A percentile compares a stretch with the other conserved stretches of the same genome.
These are phyloP conservation scores for Talaromyces verruculosus DNA, from an alignment of 2,329 filamentous ascomycete species.

Conservation along the genomic window DNA sequence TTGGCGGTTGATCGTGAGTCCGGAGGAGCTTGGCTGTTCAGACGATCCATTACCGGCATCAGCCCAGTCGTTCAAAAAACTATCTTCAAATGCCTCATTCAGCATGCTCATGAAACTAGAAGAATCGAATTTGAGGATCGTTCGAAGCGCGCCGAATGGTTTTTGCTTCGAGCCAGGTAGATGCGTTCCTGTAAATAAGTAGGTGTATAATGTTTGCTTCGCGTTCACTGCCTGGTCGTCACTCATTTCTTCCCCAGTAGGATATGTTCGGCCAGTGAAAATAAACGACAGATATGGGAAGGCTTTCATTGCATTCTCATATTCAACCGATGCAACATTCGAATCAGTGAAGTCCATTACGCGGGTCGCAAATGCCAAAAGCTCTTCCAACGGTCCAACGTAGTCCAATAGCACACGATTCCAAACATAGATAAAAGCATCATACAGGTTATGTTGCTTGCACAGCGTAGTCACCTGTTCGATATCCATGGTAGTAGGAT, in stretches of 20 bases:
- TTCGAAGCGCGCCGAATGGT: constrained; percentile 79
- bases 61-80: constrained; percentile 84
- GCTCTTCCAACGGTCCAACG: constrained; percentile 82
- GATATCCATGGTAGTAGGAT: constrained; percentile 86
- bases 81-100: constrained; percentile 96
- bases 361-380: constrained; percentile 55
- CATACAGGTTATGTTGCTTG: constrained; percentile 88
- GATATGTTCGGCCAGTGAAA: constrained; percentile 87
- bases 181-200: constrained; percentile 78
- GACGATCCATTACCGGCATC: constrained; percentile 44
- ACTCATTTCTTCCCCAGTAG: constrained; percentile 72
- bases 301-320: constrained; percentile 75
- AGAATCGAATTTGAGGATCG: constrained; percentile 84
- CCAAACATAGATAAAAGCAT: constrained; percentile 96
- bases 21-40: constrained; percentile 51
- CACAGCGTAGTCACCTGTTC: constrained; percentile 89
- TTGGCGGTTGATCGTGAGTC: constrained; percentile 78
- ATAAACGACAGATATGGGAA: constrained; percentile 94
- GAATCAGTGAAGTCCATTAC: constrained; percentile 32
- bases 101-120: constrained; percentile 91
- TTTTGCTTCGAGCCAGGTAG: constrained; percentile 52
- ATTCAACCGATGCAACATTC: constrained; percentile 55
- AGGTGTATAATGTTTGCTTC: constrained; percentile 88
- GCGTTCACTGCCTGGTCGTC: constrained; percentile 72
- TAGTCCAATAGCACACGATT: constrained; percentile 87